Base-by-base conservation (phyloP, 1,139 yeast species). In the Scheffersomyces segobiensis region DNA sequence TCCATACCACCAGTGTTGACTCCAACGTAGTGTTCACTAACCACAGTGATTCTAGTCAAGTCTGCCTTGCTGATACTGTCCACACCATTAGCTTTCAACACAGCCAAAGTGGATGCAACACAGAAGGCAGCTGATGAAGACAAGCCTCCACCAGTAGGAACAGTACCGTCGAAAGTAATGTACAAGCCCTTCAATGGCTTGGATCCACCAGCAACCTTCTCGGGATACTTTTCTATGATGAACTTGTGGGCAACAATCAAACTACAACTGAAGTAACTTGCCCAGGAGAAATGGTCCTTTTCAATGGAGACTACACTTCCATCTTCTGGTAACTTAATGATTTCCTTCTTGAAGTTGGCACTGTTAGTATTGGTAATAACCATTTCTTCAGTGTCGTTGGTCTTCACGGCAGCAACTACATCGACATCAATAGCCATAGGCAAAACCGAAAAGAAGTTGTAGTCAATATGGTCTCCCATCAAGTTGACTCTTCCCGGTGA, bases 1-100 rank as follows among this genome's bases (percentile, higher is more conserved):
- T 88, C 93, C 90, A 88, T 84, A 52, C 93, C 93, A 24, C 93
- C 93, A 52, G 88, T 86, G 68, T 87, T 88, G 56, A 88, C 89
- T 24, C 93, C 93, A 52, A 88, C 85, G 58, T 85, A 86, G 72
- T 88, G 91, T 68, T 88, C 93, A 54, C 88, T 85, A 20, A 85
- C 87, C 56, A 86, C 88, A 14, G 92, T 86, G 57, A 88, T 85
- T 60, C 76, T 74, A 50, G 89, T 86, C 61, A 88, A 78, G 60
- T 82, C 86, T 26, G 79, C 74, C 66, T 87, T 86, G 59, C 84
- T 62, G 52, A 87, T 72, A 10, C 66, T 61, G 0, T 62, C 62
- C 52, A 80, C 71, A 14, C 86, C 86, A 65, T 87, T 86, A 22
- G 87, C 87, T 55, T 78, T 72, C 59, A 88, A 78, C 5, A 84